These are phyloP conservation scores for Cyberlindnera nakhonratchasimensis DNA, from an alignment of 805 yeast genomes.

Conservation along the genomic window DNA sequence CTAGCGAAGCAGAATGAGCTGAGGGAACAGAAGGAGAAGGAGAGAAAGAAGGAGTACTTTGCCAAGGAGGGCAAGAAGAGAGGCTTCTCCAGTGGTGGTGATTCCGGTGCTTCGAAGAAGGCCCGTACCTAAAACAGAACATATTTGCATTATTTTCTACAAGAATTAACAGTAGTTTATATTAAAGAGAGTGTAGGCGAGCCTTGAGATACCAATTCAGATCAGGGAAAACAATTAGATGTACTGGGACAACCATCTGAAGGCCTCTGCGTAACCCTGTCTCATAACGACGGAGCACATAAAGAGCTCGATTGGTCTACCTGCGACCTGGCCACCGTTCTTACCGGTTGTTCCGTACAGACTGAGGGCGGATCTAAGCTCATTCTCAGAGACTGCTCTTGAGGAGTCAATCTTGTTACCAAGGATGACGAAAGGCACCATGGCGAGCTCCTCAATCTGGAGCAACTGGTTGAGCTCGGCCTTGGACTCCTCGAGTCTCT, in stretches of 20 bases:
- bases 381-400: constrained; percentile 91
- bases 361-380: constrained; percentile 86
- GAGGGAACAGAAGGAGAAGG: constrained; percentile 71
- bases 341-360: constrained; percentile 89
- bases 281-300: constrained; percentile 99
- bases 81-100: constrained; percentile 32
- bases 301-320: constrained; percentile 91
- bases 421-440: constrained; percentile 87
- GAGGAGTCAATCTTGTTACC: constrained; percentile 97
- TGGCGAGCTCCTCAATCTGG: constrained; percentile 83
- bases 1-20: constrained; percentile 70
- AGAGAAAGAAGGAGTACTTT: constrained; percentile 85
- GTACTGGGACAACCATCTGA: constrained; percentile 97
- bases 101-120: constrained; percentile 30
- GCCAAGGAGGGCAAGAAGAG: constrained; percentile 67
- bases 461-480: constrained; percentile 92
- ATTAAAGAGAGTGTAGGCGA: background rate
- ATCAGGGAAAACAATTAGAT: constrained; percentile 49
- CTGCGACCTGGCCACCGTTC: constrained; percentile 62
- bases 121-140: constrained; percentile 20
- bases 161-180: background rate
- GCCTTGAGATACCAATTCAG: background rate
- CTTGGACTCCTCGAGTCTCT: constrained; percentile 90
- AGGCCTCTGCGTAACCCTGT: constrained; percentile 97
- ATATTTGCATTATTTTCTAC: background rate